Conservation (phyloP, 495 filamentous ascomycete species). For the Amniculicola lignicola region DNA sequence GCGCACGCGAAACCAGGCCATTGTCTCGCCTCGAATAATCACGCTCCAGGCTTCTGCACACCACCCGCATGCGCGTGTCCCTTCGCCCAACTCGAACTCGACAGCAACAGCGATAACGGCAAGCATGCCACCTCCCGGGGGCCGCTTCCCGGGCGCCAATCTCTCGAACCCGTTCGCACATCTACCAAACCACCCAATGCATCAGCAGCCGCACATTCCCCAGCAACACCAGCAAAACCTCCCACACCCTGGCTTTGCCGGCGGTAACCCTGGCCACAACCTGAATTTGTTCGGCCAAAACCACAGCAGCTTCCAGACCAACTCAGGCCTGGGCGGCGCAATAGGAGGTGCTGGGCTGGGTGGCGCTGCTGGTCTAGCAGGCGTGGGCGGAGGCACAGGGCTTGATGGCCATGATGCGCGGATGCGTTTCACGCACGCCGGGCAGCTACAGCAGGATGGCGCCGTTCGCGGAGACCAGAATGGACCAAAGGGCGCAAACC, state of each 20-base stretch:
- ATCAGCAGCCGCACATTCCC: constrained; percentile 49
- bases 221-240: constrained; percentile 60
- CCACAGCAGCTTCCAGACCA: constrained; percentile 34
- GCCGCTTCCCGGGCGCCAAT: constrained; percentile 53
- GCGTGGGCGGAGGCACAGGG: constrained; percentile 65
- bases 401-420: constrained; percentile 86
- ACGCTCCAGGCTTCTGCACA: too few species aligned
- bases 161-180: constrained; percentile 53
- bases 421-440: constrained; percentile 78
- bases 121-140: constrained; percentile 53
- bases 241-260: constrained; percentile 58
- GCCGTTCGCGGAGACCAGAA: constrained; percentile 39
- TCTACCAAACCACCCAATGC: constrained; percentile 42
- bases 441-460: constrained; percentile 66
- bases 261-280: constrained; percentile 45
- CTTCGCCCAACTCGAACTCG: constrained; percentile 6
- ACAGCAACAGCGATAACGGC: constrained; percentile 11
- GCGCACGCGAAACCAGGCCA: too few species aligned
- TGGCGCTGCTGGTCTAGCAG: constrained; percentile 37
- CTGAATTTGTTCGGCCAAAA: constrained; percentile 33
- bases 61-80: neutral
- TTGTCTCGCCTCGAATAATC: too few species aligned
- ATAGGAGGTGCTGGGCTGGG: constrained; percentile 38
- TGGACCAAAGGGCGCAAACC: constrained; percentile 51
- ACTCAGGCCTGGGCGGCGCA: constrained; percentile 29